phyloP scores from a whole-genome alignment of 2,329 filamentous ascomycete species.

The Curvularia sp. region DNA sequence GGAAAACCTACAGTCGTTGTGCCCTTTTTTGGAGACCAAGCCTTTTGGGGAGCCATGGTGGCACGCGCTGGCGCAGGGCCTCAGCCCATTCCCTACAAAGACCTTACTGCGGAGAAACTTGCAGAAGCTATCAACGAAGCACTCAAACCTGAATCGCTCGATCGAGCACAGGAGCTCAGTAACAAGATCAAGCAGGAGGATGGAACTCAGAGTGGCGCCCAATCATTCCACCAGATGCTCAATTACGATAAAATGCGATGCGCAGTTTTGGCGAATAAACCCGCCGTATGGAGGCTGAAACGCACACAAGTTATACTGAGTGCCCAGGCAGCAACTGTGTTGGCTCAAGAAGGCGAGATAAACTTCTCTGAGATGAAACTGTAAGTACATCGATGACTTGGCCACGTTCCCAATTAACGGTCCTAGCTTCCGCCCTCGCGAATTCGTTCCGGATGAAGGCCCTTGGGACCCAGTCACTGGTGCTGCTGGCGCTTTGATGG shows the following conservation, averaged over 20 bases:
- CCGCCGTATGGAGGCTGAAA: slow-evolving; percentile 51
- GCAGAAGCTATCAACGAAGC: slow-evolving; percentile 50
- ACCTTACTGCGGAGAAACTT: slow-evolving; percentile 50
- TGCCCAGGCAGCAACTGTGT: slow-evolving; percentile 48
- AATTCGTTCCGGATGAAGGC: slow-evolving; percentile 51
- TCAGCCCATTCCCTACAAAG: slow-evolving; percentile 49
- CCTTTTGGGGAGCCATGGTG: slow-evolving; percentile 54
- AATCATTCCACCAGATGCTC: slow-evolving; percentile 49
- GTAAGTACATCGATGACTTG: slow-evolving; percentile 29
- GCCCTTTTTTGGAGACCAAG: slow-evolving; percentile 69
- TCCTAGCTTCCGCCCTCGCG: slow-evolving; percentile 46
- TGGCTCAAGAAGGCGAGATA: slow-evolving; percentile 47
- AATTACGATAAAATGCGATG: slow-evolving; percentile 50
- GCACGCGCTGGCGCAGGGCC: slow-evolving; percentile 52
- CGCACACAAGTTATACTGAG: slow-evolving; percentile 48
- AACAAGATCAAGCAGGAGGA: slow-evolving; percentile 49
- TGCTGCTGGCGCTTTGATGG: slow-evolving; percentile 77
- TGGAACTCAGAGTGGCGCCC: slow-evolving; percentile 48
- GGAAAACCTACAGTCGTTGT: slow-evolving; percentile 83
- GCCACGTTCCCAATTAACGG: slow-evolving; percentile 15
- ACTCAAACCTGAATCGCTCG: slow-evolving; percentile 46
- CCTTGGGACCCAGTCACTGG: slow-evolving; percentile 52
- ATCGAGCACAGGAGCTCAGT: slow-evolving; percentile 47
- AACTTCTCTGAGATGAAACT: slow-evolving; percentile 49
- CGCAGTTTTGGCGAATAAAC: slow-evolving; percentile 38